Evolutionary conservation across 306 rosid species (phyloP).

Genomic region (Vicia faba): DNA sequence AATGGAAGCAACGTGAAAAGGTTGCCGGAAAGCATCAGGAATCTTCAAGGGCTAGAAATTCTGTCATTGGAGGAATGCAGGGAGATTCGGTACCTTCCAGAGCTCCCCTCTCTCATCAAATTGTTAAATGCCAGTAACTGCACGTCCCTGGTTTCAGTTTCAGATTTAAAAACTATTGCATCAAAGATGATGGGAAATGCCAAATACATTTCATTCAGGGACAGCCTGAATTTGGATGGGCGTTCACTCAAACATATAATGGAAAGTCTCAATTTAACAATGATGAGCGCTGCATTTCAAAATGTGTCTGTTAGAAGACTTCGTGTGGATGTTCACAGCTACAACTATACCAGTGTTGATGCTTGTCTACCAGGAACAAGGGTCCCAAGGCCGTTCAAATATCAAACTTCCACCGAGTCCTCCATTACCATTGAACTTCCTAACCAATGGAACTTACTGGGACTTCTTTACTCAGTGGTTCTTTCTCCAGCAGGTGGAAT

Average conservation of each 20-base stretch:
- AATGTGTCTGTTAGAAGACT: background rate
- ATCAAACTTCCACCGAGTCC: background rate
- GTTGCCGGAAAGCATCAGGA: conserved; percentile 31
- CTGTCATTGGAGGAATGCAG: background rate
- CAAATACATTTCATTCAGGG: background rate
- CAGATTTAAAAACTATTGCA: background rate
- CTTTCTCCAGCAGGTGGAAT: conserved; percentile 23
- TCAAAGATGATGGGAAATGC: background rate
- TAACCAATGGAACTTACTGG: background rate
- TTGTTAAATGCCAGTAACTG: conserved; percentile 15
- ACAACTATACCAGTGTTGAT: conserved; percentile 8
- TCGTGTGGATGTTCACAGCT: background rate
- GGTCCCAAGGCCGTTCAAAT: background rate
- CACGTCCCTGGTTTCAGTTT: conserved; percentile 18
- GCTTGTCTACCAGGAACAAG: conserved; percentile 6
- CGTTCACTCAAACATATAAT: background rate
- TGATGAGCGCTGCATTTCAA: conserved; percentile 7
- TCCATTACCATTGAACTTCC: conserved; percentile 9
- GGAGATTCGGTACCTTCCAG: conserved; percentile 34
- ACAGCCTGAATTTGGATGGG: background rate
- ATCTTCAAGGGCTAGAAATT: background rate
- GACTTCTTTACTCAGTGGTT: conserved; percentile 36
- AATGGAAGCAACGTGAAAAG: conserved; percentile 13
- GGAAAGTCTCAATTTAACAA: background rate
- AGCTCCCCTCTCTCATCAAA: conserved; percentile 32